A percentile compares a stretch with the other conserved stretches of the same genome.
These are phyloP conservation scores for Boechera retrofracta DNA, from an alignment of 345 rosid genomes.

Conservation along the genomic window DNA sequence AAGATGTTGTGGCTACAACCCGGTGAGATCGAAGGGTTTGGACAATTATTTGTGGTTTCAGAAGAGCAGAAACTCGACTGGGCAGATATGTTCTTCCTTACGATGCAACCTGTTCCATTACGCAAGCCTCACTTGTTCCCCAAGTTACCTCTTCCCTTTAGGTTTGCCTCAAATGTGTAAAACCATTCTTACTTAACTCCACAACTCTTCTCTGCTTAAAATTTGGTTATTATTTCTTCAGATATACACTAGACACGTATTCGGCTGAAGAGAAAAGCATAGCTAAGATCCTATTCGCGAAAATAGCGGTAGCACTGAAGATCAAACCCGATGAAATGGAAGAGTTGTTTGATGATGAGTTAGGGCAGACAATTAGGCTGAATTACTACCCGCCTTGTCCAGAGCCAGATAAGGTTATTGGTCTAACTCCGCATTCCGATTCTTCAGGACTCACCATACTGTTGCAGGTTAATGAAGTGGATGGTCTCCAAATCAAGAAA, in stretches of 20 bases:
- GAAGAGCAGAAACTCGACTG: conserved; percentile 42
- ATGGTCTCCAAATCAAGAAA: conserved; percentile 63
- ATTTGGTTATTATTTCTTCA: conserved; percentile 7
- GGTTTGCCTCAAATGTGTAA: conserved; percentile 25
- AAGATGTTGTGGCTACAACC: conserved; percentile 33
- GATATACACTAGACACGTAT: conserved; percentile 58
- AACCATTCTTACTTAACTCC: conserved; percentile 8
- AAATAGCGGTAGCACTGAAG: conserved; percentile 50
- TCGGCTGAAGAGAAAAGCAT: conserved; percentile 42
- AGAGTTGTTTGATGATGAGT: conserved; percentile 47
- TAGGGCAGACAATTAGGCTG: conserved; percentile 33
- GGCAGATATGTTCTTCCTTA: conserved; percentile 42
- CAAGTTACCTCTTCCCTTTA: conserved; percentile 31
- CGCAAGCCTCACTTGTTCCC: conserved; percentile 34
- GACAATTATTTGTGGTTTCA: conserved; percentile 41
- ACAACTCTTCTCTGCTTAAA: conserved; percentile 15
- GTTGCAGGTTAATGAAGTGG: conserved; percentile 49
- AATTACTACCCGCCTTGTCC: conserved; percentile 66
- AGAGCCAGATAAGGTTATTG: conserved; percentile 44
- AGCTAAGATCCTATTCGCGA: conserved; percentile 43
- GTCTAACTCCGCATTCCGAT: conserved; percentile 56
- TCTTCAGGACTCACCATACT: conserved; percentile 55
- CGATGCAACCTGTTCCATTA: conserved; percentile 27
- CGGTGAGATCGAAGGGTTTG: conserved; percentile 39
- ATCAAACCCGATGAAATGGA: conserved; percentile 57